These are phyloP conservation scores for Boletellus ananiceps DNA, from an alignment of 768 basidiomycete species.

Conservation along the genomic window DNA sequence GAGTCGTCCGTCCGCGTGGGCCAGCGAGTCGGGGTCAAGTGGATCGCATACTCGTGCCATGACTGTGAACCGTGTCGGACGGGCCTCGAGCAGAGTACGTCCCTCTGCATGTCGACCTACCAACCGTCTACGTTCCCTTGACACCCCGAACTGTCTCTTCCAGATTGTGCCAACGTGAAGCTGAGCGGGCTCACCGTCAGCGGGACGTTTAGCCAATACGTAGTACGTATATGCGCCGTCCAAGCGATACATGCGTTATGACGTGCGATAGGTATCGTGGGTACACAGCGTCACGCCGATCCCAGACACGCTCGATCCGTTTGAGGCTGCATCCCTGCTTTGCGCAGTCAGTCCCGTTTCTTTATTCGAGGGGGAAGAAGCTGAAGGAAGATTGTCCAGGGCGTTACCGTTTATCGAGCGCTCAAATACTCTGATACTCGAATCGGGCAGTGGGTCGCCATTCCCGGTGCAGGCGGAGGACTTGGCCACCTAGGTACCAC, in stretches of 20 bases:
- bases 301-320: slow-evolving; percentile 61
- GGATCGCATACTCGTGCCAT: slow-evolving; percentile 69
- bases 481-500: slow-evolving; percentile 70
- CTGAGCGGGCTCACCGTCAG: slow-evolving; percentile 70
- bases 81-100: slow-evolving; percentile 71
- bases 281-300: slow-evolving; percentile 75
- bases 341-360: slow-evolving; percentile 50
- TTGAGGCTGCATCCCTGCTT: slow-evolving; percentile 68
- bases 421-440: slow-evolving; percentile 64
- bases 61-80: slow-evolving; percentile 74
- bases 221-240: slow-evolving; percentile 33
- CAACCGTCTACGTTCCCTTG: too few species aligned
- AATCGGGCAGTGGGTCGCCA: slow-evolving; percentile 70
- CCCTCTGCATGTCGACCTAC: neutral
- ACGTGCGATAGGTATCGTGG: slow-evolving; percentile 51
- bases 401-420: slow-evolving; percentile 83
- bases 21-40: slow-evolving; percentile 81
- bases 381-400: slow-evolving; percentile 35
- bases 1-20: slow-evolving; percentile 65
- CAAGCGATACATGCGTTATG: neutral
- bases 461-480: slow-evolving; percentile 78
- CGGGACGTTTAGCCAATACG: slow-evolving; percentile 73
- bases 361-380: too few species aligned
- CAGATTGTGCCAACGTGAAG: slow-evolving; percentile 57
- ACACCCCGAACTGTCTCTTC: neutral